A percentile compares a stretch with the other conserved stretches of the same genome.
Evolutionary conservation across 345 rosid species (phyloP).

Genomic region (Combretum micranthum): DNA sequence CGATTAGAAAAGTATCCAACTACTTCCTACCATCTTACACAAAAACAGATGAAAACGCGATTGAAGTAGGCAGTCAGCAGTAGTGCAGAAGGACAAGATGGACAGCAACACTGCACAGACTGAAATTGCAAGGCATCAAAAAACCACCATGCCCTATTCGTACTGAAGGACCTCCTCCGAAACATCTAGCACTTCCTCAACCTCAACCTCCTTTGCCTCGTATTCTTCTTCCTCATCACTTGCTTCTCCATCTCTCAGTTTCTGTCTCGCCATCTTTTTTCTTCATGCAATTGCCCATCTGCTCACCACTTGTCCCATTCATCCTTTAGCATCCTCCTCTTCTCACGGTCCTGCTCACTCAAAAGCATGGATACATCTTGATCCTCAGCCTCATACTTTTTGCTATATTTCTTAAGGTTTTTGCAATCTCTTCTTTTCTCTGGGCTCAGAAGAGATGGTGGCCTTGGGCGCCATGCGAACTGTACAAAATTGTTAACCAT

Average conservation of each 20-base stretch:
- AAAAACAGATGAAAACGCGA: too few relatives aligned
- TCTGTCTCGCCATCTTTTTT: constrained; percentile 54
- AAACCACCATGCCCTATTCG: too few relatives aligned
- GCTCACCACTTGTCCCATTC: constrained; percentile 82
- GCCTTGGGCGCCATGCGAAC: constrained; percentile 93
- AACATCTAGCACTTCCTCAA: constrained; percentile 58
- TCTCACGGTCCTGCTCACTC: constrained; percentile 87
- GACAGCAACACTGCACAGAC: too few relatives aligned
- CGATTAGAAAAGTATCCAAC: too few relatives aligned
- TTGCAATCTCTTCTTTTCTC: constrained; percentile 93
- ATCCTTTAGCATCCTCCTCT: constrained; percentile 73
- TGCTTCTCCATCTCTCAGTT: constrained; percentile 67
- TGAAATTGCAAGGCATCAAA: too few relatives aligned
- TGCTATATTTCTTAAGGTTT: constrained; percentile 82
- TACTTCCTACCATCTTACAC: too few relatives aligned
- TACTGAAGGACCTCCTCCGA: constrained; percentile 36
- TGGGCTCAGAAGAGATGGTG: constrained; percentile 59
- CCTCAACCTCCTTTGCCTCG: constrained; percentile 76
- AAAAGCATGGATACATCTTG: constrained; percentile 79
- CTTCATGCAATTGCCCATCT: constrained; percentile 61
- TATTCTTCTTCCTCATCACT: constrained; percentile 93
- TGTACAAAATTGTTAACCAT: constrained; percentile 10
- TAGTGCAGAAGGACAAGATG: too few relatives aligned
- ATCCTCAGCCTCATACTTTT: constrained; percentile 90
- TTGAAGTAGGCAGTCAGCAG: too few relatives aligned